These are phyloP conservation scores for Sporothrix pallida DNA, from an alignment of 2,329 filamentous ascomycete species.

Conservation along the genomic window DNA sequence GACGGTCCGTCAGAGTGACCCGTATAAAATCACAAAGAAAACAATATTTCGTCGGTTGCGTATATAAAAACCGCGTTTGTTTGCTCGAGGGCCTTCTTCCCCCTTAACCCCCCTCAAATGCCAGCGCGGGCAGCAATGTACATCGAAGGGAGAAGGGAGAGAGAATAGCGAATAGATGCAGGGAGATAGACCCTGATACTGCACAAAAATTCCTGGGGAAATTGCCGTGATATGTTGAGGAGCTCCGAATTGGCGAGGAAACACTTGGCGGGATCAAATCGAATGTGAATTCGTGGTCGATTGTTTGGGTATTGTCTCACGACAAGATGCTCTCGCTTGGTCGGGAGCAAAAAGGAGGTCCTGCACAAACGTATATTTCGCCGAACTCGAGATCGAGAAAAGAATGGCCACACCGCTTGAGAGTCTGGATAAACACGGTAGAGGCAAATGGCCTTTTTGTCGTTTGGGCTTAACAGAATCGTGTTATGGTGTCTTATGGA, in stretches of 20 bases:
- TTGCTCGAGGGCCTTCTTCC: conserved; percentile 3
- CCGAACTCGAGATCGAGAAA: conserved; percentile 3
- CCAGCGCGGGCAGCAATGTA: conserved; percentile 26
- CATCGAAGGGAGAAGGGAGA: conserved; percentile 33
- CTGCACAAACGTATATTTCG: not conserved
- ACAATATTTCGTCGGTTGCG: not conserved
- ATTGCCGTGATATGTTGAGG: not conserved
- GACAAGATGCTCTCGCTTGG: not conserved
- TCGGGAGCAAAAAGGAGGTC: conserved; percentile 6
- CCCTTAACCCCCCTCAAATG: conserved; percentile 34
- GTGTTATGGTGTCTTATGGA: conserved; percentile 24
- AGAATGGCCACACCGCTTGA: not conserved
- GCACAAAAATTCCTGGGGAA: not conserved
- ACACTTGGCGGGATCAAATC: not conserved
- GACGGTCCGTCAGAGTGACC: not conserved
- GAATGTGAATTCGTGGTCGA: not conserved
- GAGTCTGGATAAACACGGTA: conserved; percentile 18
- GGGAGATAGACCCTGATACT: not conserved
- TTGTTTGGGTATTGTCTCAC: not conserved
- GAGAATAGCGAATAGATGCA: conserved; percentile 10
- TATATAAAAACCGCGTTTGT: not conserved
- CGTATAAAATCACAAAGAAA: not conserved
- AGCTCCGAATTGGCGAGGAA: not conserved
- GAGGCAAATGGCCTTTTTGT: not conserved
- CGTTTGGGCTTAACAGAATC: not conserved